A percentile compares a stretch with the other conserved stretches of the same genome.
Conservation (phyloP, 2,329 filamentous ascomycete genomes). For the Aspergillus sp. region DNA sequence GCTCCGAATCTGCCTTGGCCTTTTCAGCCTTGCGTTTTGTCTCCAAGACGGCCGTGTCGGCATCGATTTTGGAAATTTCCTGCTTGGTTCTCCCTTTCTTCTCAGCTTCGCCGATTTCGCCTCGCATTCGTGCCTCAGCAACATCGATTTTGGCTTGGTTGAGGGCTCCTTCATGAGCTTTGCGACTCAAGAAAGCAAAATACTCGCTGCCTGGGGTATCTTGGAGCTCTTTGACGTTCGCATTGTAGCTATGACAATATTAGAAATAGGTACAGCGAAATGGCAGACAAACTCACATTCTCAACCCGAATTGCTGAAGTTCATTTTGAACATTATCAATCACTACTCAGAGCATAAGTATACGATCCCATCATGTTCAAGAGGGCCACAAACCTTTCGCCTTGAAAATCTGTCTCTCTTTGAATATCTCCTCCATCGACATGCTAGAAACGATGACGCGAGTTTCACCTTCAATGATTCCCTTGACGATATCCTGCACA, state of each 20-base stretch:
- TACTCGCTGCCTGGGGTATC: constrained; percentile 79
- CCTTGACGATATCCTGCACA: constrained; percentile 80
- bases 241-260: constrained; percentile 51
- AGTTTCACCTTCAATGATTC: constrained; percentile 85
- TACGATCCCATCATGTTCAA: constrained; percentile 4
- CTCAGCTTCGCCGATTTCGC: constrained; percentile 63
- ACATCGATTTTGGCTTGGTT: constrained; percentile 69
- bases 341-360: constrained; percentile 37
- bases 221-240: constrained; percentile 81
- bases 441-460: constrained; percentile 77
- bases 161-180: constrained; percentile 78
- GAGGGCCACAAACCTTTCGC: constrained; percentile 48
- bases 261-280: neutral
- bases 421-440: constrained; percentile 92
- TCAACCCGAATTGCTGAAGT: constrained; percentile 73
- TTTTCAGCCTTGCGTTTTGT: constrained; percentile 81
- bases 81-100: constrained; percentile 77
- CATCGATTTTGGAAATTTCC: constrained; percentile 82
- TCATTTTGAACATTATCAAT: constrained; percentile 74
- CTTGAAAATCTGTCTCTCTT: constrained; percentile 72
- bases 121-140: constrained; percentile 56
- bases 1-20: constrained; percentile 69
- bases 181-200: constrained; percentile 74
- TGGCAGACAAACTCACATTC: constrained; percentile 47
- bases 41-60: constrained; percentile 77